Evolutionary conservation across 306 rosid species (phyloP).

Genomic region (Quercus ilex): DNA sequence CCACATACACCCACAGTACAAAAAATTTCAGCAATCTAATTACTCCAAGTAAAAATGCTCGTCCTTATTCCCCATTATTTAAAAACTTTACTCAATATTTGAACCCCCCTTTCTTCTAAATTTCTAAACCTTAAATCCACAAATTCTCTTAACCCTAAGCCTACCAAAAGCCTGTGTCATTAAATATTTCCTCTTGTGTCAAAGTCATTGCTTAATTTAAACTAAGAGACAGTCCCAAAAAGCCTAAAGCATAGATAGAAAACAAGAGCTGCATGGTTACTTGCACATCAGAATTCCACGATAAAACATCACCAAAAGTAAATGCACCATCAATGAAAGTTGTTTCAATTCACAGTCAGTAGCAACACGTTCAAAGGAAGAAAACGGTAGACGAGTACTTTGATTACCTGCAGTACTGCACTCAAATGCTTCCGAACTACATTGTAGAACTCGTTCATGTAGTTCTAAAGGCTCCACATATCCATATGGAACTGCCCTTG

Average conservation of each 20-base stretch:
- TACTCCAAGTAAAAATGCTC: no score
- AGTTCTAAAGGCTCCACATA: constrained; percentile 63
- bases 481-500: constrained; percentile 33
- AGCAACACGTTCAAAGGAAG: constrained; percentile 6
- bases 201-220: background rate
- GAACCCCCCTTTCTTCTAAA: no score
- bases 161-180: no score
- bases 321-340: constrained; percentile 1
- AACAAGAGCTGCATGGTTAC: background rate
- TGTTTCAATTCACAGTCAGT: background rate
- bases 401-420: constrained; percentile 72
- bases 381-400: constrained; percentile 42
- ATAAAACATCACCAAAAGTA: background rate
- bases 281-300: background rate
- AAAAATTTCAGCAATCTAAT: no score
- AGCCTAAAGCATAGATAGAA: background rate
- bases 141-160: no score
- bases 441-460: constrained; percentile 71
- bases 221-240: background rate
- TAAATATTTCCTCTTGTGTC: no score
- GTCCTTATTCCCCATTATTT: no score
- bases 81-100: no score
- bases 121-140: no score
- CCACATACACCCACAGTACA: no score
- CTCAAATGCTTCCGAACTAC: constrained; percentile 74